Evolutionary conservation across 2,329 filamentous ascomycete genomes (phyloP).

Genomic region (Colletotrichum aenigma): DNA sequence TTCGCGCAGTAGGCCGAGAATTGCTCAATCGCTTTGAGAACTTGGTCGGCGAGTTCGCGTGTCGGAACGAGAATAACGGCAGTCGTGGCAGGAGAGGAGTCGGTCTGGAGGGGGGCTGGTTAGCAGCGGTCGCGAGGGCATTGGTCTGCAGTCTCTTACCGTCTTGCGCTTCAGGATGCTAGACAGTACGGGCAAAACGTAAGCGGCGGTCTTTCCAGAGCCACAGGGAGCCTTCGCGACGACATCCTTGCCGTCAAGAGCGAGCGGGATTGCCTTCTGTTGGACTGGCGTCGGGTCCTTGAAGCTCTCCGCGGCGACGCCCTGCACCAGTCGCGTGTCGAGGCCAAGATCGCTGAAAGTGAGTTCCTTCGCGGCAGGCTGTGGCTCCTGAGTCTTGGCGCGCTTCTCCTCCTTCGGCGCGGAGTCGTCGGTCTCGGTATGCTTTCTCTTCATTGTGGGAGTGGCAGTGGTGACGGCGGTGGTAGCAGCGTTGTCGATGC

Average conservation of each 20-base stretch:
- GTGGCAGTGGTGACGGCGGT: neutral
- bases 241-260: conserved; percentile 86
- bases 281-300: conserved; percentile 88
- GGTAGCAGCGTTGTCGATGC: neutral
- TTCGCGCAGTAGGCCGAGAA: conserved; percentile 86
- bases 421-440: conserved; percentile 60
- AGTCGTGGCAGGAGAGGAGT: conserved; percentile 61
- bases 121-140: conserved; percentile 3
- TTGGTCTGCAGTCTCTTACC: conserved; percentile 39
- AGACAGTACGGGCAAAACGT: conserved; percentile 87
- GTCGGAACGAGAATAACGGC: conserved; percentile 94
- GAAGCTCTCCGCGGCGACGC: conserved; percentile 83
- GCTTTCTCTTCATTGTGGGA: conserved; percentile 64
- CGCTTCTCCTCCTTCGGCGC: conserved; percentile 43
- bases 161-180: conserved; percentile 80
- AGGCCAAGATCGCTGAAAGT: conserved; percentile 81
- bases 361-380: conserved; percentile 19
- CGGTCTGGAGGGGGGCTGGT: conserved; percentile 39
- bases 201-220: conserved; percentile 97
- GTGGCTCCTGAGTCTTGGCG: conserved; percentile 28
- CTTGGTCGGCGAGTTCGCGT: conserved; percentile 91
- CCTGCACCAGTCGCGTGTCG: conserved; percentile 85
- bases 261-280: conserved; percentile 83
- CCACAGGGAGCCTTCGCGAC: conserved; percentile 93
- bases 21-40: conserved; percentile 76